Evolutionary conservation across 192 early-diverging fungal species (phyloP).

Genomic region (Entrophospora sp.): DNA sequence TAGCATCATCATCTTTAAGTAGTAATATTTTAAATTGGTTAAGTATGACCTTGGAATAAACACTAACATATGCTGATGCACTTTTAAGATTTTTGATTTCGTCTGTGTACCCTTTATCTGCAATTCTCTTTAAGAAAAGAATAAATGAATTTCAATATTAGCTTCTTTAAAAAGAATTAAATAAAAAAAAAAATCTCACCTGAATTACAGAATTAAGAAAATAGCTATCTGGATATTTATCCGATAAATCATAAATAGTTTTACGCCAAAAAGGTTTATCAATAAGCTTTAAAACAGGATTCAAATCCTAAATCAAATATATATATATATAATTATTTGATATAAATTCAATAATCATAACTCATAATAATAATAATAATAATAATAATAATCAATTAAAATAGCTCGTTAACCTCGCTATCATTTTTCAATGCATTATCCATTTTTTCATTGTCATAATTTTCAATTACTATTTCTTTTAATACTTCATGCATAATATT

Average conservation of each 20-base stretch:
- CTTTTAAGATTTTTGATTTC: conserved; percentile 60
- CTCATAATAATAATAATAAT: neutral
- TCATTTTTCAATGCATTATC: neutral
- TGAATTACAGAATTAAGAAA: conserved; percentile 59
- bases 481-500: neutral
- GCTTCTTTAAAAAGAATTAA: neutral
- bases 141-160: neutral
- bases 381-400: neutral
- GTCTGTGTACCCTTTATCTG: conserved; percentile 52
- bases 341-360: neutral
- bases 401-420: too few relatives aligned
- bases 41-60: conserved; percentile 55
- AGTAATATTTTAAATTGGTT: conserved; percentile 54
- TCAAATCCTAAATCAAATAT: neutral
- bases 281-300: conserved; percentile 31
- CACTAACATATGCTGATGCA: conserved; percentile 54
- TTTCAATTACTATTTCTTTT: neutral
- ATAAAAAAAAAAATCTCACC: conserved; percentile 19
- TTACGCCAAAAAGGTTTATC: conserved; percentile 54
- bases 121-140: conserved; percentile 36
- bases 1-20: conserved; percentile 48
- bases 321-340: neutral
- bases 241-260: conserved; percentile 57
- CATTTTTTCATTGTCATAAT: conserved; percentile 1
- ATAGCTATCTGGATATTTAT: conserved; percentile 47